Evolutionary conservation across 2,329 filamentous ascomycete genomes (phyloP).

Genomic region (Monilinia vaccinii-corymbosi): DNA sequence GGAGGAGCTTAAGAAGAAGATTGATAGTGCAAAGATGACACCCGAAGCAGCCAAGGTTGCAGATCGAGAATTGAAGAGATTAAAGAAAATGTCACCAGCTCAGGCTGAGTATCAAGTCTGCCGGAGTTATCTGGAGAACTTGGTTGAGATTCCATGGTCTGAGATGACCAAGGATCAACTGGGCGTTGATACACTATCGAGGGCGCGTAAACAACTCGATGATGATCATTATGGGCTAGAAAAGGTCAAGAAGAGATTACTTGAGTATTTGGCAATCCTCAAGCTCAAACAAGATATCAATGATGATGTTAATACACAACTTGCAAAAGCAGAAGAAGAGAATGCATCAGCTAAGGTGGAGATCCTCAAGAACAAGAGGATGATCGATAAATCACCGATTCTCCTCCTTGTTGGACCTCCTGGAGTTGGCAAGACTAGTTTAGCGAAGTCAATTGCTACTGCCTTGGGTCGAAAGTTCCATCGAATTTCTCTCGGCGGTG

Average conservation of each 20-base stretch:
- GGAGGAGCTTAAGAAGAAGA: constrained; percentile 80
- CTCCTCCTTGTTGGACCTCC: constrained; percentile 87
- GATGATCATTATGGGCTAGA: constrained; percentile 95
- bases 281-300: constrained; percentile 91
- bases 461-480: constrained; percentile 94
- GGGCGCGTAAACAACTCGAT: constrained; percentile 82
- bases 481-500: constrained; percentile 89
- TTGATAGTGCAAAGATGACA: constrained; percentile 72
- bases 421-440: constrained; percentile 89
- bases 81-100: constrained; percentile 92
- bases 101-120: constrained; percentile 95
- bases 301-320: constrained; percentile 69
- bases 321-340: constrained; percentile 56
- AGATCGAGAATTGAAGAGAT: constrained; percentile 74
- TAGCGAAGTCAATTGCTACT: constrained; percentile 86
- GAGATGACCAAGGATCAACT: constrained; percentile 77
- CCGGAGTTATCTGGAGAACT: constrained; percentile 85
- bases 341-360: constrained; percentile 51
- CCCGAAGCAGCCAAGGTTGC: constrained; percentile 85
- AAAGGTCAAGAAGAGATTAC: constrained; percentile 90
- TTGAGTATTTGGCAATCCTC: constrained; percentile 95
- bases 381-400: constrained; percentile 93
- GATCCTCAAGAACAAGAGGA: constrained; percentile 69
- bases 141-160: constrained; percentile 90
- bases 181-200: constrained; percentile 66